These are phyloP conservation scores for Euphorbia tirucalli DNA, from an alignment of 345 rosid species.

Conservation along the genomic window DNA sequence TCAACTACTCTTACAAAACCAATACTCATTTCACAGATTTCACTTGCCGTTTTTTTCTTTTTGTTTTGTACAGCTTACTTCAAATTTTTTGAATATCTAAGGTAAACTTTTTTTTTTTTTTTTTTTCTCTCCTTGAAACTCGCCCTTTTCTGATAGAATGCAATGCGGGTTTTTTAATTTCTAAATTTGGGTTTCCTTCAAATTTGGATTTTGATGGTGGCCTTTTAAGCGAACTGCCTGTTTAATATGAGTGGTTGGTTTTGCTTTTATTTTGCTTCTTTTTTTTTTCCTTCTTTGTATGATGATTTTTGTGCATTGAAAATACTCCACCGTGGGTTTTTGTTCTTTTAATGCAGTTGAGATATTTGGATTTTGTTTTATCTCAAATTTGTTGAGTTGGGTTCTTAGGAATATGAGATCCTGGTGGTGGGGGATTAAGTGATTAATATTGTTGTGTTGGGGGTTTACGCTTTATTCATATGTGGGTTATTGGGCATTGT, in stretches of 20 bases:
- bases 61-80: constrained; percentile 12
- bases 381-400: not conserved
- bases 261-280: not conserved
- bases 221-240: not conserved
- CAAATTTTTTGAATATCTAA: not conserved
- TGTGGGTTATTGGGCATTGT: not conserved
- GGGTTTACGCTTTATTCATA: not conserved
- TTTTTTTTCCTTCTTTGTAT: too few relatives aligned
- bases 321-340: not conserved
- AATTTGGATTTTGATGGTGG: constrained; percentile 12
- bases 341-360: not conserved
- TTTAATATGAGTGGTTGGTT: constrained; percentile 9
- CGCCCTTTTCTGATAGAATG: not conserved
- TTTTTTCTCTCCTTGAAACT: constrained; percentile 3
- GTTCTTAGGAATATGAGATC: not conserved
- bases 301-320: not conserved
- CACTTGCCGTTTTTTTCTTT: not conserved
- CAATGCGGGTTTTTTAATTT: constrained; percentile 2
- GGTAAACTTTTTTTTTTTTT: not conserved
- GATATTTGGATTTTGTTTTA: not conserved
- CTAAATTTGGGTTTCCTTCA: constrained; percentile 9
- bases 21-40: not conserved
- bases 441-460: not conserved
- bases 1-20: not conserved
- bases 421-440: constrained; percentile 8